Percentiles rank a stretch among this genome's conserved stretches.
phyloP scores from a whole-genome alignment of 495 filamentous ascomycete species.

The Neurospora tetraspora region DNA sequence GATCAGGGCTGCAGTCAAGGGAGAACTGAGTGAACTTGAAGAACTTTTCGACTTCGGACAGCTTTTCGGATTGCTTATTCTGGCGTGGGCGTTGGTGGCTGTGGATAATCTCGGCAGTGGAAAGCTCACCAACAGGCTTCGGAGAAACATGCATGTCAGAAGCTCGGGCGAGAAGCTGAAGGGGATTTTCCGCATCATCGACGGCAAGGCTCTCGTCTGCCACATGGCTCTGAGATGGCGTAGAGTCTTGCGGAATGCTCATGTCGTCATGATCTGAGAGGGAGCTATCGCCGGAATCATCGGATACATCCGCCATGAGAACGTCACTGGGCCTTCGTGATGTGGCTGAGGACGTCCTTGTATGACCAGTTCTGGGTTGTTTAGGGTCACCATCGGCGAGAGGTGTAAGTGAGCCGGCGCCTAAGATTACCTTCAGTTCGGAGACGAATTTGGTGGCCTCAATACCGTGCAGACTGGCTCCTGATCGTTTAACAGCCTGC shows the following conservation, averaged over 20 bases:
- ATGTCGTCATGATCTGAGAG: slow-evolving; percentile 22
- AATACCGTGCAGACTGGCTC: slow-evolving; percentile 33
- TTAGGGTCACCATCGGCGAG: not conserved
- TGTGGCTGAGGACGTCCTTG: not conserved
- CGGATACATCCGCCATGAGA: slow-evolving; percentile 20
- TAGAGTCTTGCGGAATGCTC: slow-evolving; percentile 19
- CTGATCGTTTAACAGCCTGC: slow-evolving; percentile 57
- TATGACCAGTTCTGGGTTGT: slow-evolving; percentile 1
- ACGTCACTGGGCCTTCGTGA: slow-evolving; percentile 10
- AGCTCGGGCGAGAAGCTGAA: slow-evolving; percentile 59
- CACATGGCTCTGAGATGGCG: slow-evolving; percentile 21
- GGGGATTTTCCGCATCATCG: slow-evolving; percentile 64
- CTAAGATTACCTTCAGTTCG: slow-evolving; percentile 46
- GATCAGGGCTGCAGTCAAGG: slow-evolving; percentile 48
- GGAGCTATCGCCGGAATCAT: slow-evolving; percentile 22
- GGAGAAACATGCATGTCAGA: slow-evolving; percentile 56
- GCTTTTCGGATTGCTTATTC: slow-evolving; percentile 18
- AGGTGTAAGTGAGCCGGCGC: slow-evolving; percentile 12
- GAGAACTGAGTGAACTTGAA: slow-evolving; percentile 52
- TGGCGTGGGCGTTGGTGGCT: slow-evolving; percentile 15
- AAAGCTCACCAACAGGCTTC: slow-evolving; percentile 13
- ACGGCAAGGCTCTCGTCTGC: slow-evolving; percentile 40
- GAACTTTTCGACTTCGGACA: slow-evolving; percentile 37
- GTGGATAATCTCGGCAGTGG: slow-evolving; percentile 12
- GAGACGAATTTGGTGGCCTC: slow-evolving; percentile 46